These are phyloP conservation scores for Chlorokybus atmophyticus DNA, from an alignment of 139 green algal genomes.

Conservation along the genomic window DNA sequence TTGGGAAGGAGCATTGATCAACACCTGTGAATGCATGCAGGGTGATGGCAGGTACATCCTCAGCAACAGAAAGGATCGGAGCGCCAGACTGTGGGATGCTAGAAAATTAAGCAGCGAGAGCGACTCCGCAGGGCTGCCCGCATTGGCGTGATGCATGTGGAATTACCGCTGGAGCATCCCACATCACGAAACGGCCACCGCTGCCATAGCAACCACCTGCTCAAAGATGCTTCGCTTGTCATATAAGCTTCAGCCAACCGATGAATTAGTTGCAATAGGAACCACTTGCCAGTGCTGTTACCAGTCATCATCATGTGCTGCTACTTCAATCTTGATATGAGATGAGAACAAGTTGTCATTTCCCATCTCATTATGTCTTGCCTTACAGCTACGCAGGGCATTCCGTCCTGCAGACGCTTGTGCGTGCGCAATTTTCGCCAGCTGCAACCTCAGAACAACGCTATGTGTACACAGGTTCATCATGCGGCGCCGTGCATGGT, in stretches of 20 bases:
- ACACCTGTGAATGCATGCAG: no score
- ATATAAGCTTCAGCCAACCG: neutral
- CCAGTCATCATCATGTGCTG: neutral
- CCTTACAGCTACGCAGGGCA: constrained; percentile 73
- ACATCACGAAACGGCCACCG: constrained; percentile 27
- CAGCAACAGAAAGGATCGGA: no score
- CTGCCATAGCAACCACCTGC: neutral
- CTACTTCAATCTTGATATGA: neutral
- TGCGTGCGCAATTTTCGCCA: no score
- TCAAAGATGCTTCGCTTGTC: neutral
- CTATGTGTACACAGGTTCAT: constrained; percentile 71
- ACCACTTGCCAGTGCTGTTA: neutral
- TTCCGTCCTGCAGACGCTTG: no score
- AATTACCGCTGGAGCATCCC: constrained; percentile 63
- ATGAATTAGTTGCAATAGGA: neutral
- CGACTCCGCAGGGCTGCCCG: no score
- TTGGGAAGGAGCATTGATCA: neutral
- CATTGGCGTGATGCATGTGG: no score
- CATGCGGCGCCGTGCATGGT: constrained; percentile 41
- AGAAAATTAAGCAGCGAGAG: no score
- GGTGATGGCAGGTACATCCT: no score
- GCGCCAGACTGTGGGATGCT: no score
- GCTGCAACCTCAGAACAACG: constrained; percentile 57
- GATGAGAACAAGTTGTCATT: constrained; percentile 26
- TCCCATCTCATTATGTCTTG: constrained; percentile 54